Base-by-base conservation (phyloP, 148 eudicot genomes). In the Persicaria maculosa region DNA sequence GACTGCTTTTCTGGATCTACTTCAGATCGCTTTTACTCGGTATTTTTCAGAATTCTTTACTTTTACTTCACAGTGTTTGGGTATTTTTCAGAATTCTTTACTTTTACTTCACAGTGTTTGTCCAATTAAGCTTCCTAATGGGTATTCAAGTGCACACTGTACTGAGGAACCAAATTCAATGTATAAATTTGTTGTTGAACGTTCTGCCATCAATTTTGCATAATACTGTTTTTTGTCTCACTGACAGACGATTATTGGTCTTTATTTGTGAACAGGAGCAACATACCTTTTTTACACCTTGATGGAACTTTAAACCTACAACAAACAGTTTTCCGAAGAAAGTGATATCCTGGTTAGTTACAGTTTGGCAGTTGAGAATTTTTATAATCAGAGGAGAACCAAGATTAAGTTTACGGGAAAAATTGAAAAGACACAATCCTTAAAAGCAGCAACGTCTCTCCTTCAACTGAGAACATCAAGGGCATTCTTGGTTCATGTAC, bases 1-100 rank as follows among this genome's bases (percentile, higher is more conserved):
- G 98, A 95, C 98, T 76, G 97, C 96, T 77, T 95, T 95, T 83
- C 73, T 95, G 65, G 98, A 95, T 77, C 89, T 95, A 71, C 74
- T 95, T 74, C 96, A 95, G 83, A 92, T 95, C 81, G 90, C 98
- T 68, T 88, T 95, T 81, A 79, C 90, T 55, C 81, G 98, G 98
- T 95, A 88, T 70, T 8, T 77, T 45, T 20, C 22, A 20, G 14
- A 46, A 11, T 36, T 40, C 17, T 36, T 22, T 22, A 31, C n/a
- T 64, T 20, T 20, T 20, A 20, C 46, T 64, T 64, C 69, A 64
- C 69, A 40, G 5, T 40, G 46, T 40, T 36, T 64, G n/a, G 98
- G 98, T 95, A 88, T 70, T 8, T 77, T 45, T 20, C 22, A 20
- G 14, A 46, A 11, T 36, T 40, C 17, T 36, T 22, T 22, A 31